A percentile compares a stretch with the other conserved stretches of the same genome.
These are phyloP conservation scores for Kandelia obovata DNA, from an alignment of 345 rosid species.

Conservation along the genomic window DNA sequence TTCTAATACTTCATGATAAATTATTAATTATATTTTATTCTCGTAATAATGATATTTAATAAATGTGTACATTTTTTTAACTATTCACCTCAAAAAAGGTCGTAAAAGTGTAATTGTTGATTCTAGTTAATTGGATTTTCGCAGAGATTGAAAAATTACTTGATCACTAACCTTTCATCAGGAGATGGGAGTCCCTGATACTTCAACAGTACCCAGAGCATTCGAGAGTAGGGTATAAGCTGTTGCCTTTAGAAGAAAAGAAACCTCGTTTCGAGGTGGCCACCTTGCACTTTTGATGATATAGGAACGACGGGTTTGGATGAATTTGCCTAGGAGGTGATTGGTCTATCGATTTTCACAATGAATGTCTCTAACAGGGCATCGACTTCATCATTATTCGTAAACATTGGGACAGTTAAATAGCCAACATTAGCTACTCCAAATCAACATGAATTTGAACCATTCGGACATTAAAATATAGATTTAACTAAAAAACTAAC, in stretches of 20 bases:
- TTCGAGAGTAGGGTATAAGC: conserved; percentile 70
- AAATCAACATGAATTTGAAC: not conserved
- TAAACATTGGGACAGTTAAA: too few species aligned
- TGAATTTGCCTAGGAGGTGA: conserved; percentile 19
- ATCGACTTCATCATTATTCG: too few species aligned
- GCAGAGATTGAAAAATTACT: conserved; percentile 29
- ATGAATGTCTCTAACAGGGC: too few species aligned
- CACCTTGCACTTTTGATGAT: too few species aligned
- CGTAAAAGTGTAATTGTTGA: too few species aligned
- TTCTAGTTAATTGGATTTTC: not conserved
- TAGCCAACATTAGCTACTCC: not conserved
- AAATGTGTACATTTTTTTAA: too few species aligned
- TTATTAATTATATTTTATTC: too few species aligned
- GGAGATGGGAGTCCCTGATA: conserved; percentile 57
- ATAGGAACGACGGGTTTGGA: not conserved
- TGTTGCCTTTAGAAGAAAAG: conserved; percentile 32
- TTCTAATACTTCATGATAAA: too few species aligned
- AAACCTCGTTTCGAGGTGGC: too few species aligned
- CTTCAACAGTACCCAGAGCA: conserved; percentile 72
- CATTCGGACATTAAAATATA: not conserved
- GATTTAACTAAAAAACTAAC: conserved; percentile 35
- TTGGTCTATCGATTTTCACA: too few species aligned
- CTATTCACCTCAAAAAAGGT: too few species aligned
- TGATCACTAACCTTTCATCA: conserved; percentile 83
- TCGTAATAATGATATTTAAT: too few species aligned